Evolutionary conservation across 2,329 filamentous ascomycete genomes (phyloP), one percentile per base, ranked within the genome.

Genomic region (Cladophialophora bantiana): DNA sequence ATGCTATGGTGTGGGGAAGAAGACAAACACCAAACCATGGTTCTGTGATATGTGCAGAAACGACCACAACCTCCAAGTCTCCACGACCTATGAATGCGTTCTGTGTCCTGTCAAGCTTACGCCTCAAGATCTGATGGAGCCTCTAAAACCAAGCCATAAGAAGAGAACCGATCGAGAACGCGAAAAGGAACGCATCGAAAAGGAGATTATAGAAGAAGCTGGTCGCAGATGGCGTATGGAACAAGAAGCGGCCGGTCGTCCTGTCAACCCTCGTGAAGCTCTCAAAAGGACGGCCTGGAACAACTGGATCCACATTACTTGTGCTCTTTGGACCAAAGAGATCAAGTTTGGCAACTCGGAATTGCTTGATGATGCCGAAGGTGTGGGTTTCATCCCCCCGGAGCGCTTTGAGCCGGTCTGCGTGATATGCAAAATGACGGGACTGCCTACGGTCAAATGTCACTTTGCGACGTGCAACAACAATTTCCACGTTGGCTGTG

Each of bases 301-400:
- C 80, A 98, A 98, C 75, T 99, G 95, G 95, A 92, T 97, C 15
- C 95, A 99, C 77, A 93, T 98, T 34, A 90, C 90, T 42, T 99
- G 95, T 75, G 94, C 95, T 1, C 84, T 97, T 18, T 98, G 92
- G 89, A 94, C 91, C 10, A 89, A 93, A 0, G 95, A 99, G 78
- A 90, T 97, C 74, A 95, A 94, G 75, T 99, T 97, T 78, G 94
- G 91, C 69, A 92, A 92, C 73, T 90, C 93, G 18, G 89, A 89
- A 74, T 88, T 90, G 18, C 82, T 99, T 38, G 91, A 93, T 72
- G 90, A 93, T 36, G 93, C 92, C 1, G 95, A 99, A 80, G 94
- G 94, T 20, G 93, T 99, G 70, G 90, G 91, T 3, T 89, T 91
- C 6, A 94, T 99, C 66, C 86, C 91, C 0, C 84, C 87, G 40